Conservation (phyloP, 495 filamentous ascomycete genomes). For the Aspergillus biplanus region DNA sequence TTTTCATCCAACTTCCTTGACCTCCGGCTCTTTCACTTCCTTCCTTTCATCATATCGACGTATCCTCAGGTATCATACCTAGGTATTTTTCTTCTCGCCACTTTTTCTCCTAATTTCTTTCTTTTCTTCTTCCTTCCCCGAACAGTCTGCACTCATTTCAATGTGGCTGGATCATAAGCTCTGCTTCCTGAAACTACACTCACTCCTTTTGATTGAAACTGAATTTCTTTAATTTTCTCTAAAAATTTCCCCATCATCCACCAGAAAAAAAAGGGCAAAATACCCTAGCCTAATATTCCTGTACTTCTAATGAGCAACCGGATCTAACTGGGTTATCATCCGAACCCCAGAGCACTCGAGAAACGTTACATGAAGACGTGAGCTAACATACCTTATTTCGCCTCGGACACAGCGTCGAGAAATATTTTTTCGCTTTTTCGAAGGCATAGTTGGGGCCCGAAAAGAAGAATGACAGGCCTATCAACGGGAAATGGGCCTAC, state of each 20-base stretch:
- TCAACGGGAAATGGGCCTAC: slow-evolving; percentile 34
- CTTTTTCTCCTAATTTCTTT: slow-evolving; percentile 13
- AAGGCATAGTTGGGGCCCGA: slow-evolving; percentile 37
- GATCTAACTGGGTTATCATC: neutral
- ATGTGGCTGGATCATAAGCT: neutral
- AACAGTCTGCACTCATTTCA: neutral
- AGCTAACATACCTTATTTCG: slow-evolving; percentile 14
- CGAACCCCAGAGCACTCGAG: neutral
- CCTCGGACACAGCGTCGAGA: slow-evolving; percentile 28
- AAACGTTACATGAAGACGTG: neutral
- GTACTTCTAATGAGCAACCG: neutral
- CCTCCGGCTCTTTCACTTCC: slow-evolving; percentile 1
- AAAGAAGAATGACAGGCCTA: slow-evolving; percentile 35
- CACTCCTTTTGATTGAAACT: neutral
- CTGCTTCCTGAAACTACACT: neutral
- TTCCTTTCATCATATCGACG: slow-evolving; percentile 19
- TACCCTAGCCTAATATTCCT: neutral
- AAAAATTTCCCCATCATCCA: neutral
- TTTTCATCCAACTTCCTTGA: slow-evolving; percentile 3
- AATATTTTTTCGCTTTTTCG: slow-evolving; percentile 38
- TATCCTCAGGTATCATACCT: slow-evolving; percentile 7
- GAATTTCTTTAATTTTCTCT: too few species aligned
- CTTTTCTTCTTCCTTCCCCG: slow-evolving; percentile 16
- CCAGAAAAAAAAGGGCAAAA: neutral
- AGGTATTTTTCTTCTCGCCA: slow-evolving; percentile 1